Evolutionary conservation across 2,329 filamentous ascomycete genomes (phyloP).

Genomic region (Ploettnerulaceae sp.): DNA sequence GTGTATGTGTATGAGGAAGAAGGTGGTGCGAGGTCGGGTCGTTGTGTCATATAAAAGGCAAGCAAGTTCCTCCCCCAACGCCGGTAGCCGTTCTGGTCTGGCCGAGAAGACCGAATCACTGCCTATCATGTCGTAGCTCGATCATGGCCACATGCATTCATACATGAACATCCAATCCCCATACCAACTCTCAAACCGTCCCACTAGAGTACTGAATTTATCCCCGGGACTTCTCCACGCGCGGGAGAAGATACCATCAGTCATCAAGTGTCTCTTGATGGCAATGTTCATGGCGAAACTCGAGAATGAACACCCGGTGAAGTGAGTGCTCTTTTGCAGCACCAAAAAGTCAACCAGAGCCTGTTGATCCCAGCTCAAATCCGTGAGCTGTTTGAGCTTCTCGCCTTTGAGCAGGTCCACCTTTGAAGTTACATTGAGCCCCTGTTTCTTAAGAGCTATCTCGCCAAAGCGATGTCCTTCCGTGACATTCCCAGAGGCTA

Average conservation of each 20-base stretch:
- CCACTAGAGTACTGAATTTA: constrained; percentile 40
- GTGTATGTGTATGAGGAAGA: no score
- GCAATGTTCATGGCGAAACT: constrained; percentile 46
- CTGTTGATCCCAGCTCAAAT: constrained; percentile 45
- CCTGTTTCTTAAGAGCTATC: constrained; percentile 32
- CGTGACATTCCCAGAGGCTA: constrained; percentile 43
- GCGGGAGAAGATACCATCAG: constrained; percentile 31
- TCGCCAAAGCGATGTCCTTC: constrained; percentile 39
- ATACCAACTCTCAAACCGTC: constrained; percentile 43
- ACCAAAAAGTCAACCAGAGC: constrained; percentile 48
- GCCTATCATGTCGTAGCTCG: neutral
- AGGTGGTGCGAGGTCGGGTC: no score
- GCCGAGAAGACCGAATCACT: neutral
- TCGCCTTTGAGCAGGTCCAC: constrained; percentile 38
- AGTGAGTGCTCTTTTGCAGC: constrained; percentile 39
- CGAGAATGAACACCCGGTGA: constrained; percentile 45
- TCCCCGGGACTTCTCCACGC: constrained; percentile 43
- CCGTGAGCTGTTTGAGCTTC: constrained; percentile 35
- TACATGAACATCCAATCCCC: constrained; percentile 45
- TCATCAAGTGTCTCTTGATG: constrained; percentile 42
- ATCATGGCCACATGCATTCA: constrained; percentile 32
- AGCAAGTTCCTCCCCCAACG: neutral
- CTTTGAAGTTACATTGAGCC: constrained; percentile 41
- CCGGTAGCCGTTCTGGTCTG: neutral
- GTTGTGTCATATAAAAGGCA: no score